Conservation (phyloP, 2,329 filamentous ascomycete species). For the Coniochaeta sp. region DNA sequence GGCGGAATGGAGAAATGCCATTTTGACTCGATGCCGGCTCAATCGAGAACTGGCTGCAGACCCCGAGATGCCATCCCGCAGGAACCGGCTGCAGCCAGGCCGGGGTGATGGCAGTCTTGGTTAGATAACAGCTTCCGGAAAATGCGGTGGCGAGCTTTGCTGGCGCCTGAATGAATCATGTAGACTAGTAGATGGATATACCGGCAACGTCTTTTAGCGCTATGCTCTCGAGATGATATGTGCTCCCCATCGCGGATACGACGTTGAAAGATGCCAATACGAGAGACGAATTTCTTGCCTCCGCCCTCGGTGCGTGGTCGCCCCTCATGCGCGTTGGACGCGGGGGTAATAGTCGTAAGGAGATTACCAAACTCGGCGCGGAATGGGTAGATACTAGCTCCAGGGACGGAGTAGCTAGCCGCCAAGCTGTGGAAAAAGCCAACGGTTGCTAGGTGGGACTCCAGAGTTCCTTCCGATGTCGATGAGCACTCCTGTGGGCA, state of each 20-base stretch:
- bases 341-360: neutral
- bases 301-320: neutral
- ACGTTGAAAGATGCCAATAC: neutral
- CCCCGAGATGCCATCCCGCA: neutral
- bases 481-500: neutral
- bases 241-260: neutral
- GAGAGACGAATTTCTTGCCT: neutral
- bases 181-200: too few relatives aligned
- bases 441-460: neutral
- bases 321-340: neutral
- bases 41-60: neutral
- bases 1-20: neutral
- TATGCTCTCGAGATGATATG: neutral
- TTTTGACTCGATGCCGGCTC: neutral
- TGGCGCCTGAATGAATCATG: too few relatives aligned
- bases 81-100: neutral
- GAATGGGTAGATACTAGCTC: neutral
- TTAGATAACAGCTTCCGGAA: too few relatives aligned
- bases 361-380: neutral
- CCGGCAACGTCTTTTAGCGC: too few relatives aligned
- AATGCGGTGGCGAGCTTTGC: neutral
- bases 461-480: neutral
- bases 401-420: neutral
- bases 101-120: too few relatives aligned
- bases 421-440: neutral